Percentiles rank a stretch among this genome's conserved stretches.
Conservation (phyloP, 495 filamentous ascomycete genomes). For the Penicillium daleae region DNA sequence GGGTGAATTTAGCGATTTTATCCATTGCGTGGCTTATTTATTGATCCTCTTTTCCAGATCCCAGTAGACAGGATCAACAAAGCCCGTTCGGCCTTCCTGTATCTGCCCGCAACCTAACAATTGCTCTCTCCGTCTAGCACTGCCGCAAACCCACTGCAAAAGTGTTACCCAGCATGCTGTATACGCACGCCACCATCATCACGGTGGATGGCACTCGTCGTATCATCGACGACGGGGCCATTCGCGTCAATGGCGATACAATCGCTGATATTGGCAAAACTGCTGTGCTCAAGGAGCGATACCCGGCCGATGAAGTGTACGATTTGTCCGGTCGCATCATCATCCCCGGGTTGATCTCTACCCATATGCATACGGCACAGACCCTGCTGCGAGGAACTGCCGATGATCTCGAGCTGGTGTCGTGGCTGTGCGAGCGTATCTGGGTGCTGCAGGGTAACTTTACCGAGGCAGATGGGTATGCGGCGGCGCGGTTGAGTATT, state of each 20-base stretch:
- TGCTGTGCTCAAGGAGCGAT: slow-evolving; percentile 22
- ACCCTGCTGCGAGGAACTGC: slow-evolving; percentile 53
- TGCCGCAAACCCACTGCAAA: slow-evolving; percentile 7
- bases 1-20: neutral
- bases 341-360: slow-evolving; percentile 53
- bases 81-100: neutral
- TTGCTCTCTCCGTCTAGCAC: neutral
- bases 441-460: slow-evolving; percentile 55
- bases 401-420: slow-evolving; percentile 49
- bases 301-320: slow-evolving; percentile 33
- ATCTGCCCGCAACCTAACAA: neutral
- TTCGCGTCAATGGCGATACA: slow-evolving; percentile 37
- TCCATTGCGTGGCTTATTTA: neutral
- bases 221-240: slow-evolving; percentile 50
- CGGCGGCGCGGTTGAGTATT: slow-evolving; percentile 50
- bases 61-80: neutral
- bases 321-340: slow-evolving; percentile 47
- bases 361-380: slow-evolving; percentile 55
- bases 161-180: slow-evolving; percentile 32
- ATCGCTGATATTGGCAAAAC: slow-evolving; percentile 51
- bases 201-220: slow-evolving; percentile 48
- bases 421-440: slow-evolving; percentile 52
- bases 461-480: slow-evolving; percentile 49
- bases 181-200: slow-evolving; percentile 48
- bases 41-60: neutral